phyloP scores from a whole-genome alignment of 2,329 filamentous ascomycete species.

The Colletotrichum sp. region DNA sequence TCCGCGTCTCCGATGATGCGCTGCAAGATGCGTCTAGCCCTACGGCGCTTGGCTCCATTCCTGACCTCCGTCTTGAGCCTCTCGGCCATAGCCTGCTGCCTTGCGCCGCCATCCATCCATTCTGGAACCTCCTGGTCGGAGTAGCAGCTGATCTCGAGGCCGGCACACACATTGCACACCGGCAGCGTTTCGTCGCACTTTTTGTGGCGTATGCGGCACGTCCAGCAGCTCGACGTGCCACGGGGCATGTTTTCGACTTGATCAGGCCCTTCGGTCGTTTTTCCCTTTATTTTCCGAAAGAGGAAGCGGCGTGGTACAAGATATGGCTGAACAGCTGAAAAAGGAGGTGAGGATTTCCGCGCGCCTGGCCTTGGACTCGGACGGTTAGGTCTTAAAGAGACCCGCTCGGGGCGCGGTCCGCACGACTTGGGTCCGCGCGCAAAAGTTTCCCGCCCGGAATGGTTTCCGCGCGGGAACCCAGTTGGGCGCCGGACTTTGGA shows the following conservation, averaged over 20 bases:
- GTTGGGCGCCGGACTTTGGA: not conserved
- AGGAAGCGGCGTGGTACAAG: not conserved
- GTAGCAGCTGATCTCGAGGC: constrained; percentile 61
- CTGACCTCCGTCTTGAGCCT: constrained; percentile 25
- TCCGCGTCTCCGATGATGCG: not conserved
- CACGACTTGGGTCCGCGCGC: not conserved
- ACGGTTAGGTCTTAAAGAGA: not conserved
- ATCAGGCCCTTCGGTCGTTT: not conserved
- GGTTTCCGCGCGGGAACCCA: not conserved
- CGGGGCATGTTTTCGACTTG: not conserved
- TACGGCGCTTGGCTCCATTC: constrained; percentile 17
- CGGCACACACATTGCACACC: constrained; percentile 53
- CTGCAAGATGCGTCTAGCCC: constrained; percentile 46
- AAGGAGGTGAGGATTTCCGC: not conserved
- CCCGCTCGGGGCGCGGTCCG: not conserved
- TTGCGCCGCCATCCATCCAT: constrained; percentile 56
- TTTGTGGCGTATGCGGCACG: constrained; percentile 65
- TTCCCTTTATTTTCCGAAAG: not conserved
- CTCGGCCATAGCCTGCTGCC: constrained; percentile 23
- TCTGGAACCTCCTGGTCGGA: constrained; percentile 56
- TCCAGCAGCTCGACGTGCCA: constrained; percentile 58
- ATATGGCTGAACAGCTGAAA: not conserved
- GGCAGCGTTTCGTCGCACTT: constrained; percentile 63
- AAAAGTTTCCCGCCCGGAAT: not conserved
- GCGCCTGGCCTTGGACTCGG: not conserved